These are phyloP conservation scores for Rhizoclosmatium globosum DNA, from an alignment of 192 early-diverging fungal genomes.

Conservation along the genomic window DNA sequence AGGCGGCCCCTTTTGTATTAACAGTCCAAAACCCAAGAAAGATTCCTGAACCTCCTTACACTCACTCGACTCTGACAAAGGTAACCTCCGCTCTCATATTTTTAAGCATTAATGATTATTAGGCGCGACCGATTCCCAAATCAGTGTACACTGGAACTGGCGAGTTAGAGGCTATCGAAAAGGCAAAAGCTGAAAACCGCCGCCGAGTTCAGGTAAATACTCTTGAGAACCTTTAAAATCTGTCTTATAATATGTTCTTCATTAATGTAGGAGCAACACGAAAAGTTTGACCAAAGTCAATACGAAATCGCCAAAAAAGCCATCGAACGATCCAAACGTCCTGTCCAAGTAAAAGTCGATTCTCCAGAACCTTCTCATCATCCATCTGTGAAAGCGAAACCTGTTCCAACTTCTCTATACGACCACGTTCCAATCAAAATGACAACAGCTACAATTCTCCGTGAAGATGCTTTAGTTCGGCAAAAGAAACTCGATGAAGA, in stretches of 20 bases:
- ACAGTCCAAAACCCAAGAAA: slow-evolving; percentile 51
- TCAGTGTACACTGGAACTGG: slow-evolving; percentile 44
- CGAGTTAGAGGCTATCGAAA: slow-evolving; percentile 51
- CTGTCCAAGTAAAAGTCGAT: neutral
- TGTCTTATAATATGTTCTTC: too few species aligned
- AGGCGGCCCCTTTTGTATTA: slow-evolving; percentile 52
- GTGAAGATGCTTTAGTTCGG: slow-evolving; percentile 59
- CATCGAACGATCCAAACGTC: slow-evolving; percentile 3
- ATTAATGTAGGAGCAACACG: neutral
- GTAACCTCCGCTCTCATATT: slow-evolving; percentile 17
- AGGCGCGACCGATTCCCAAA: slow-evolving; percentile 53
- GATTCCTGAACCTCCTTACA: slow-evolving; percentile 42
- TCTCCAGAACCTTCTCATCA: neutral
- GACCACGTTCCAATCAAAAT: slow-evolving; percentile 54
- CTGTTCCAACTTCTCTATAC: slow-evolving; percentile 35
- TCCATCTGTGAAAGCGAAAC: slow-evolving; percentile 12
- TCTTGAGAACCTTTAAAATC: neutral
- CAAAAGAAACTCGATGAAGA: slow-evolving; percentile 44
- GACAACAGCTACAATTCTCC: slow-evolving; percentile 57
- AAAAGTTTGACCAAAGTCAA: slow-evolving; percentile 11
- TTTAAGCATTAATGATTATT: neutral
- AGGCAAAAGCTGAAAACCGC: slow-evolving; percentile 50
- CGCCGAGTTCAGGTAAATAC: slow-evolving; percentile 37
- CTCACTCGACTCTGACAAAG: slow-evolving; percentile 44
- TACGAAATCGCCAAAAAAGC: slow-evolving; percentile 17